Conservation (phyloP, 2,329 filamentous ascomycete species). For the Ophiostoma triangulosporum region DNA sequence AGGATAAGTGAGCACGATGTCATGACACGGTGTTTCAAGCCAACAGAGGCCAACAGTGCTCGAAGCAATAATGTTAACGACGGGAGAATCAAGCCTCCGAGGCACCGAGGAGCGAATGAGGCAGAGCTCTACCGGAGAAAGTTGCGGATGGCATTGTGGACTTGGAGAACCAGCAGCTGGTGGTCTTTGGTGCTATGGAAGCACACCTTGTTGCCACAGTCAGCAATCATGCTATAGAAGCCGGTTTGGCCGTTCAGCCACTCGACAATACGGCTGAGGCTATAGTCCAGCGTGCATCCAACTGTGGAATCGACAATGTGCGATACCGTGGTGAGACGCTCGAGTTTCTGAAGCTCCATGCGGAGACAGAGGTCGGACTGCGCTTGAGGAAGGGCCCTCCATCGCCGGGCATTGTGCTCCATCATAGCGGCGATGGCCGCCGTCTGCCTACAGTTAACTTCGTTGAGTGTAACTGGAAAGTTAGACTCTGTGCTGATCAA, state of each 20-base stretch:
- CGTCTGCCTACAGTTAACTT: not conserved
- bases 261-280: not conserved
- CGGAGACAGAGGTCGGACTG: not conserved
- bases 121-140: not conserved
- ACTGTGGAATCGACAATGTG: not conserved
- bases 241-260: not conserved
- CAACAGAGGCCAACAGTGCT: too few relatives aligned
- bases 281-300: not conserved
- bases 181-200: not conserved
- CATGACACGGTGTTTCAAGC: too few relatives aligned
- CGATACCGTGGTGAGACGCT: not conserved
- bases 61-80: too few relatives aligned
- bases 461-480: not conserved
- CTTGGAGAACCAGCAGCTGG: not conserved
- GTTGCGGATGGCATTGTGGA: not conserved
- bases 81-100: too few relatives aligned
- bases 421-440: not conserved
- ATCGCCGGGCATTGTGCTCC: not conserved
- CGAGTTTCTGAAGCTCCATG: not conserved
- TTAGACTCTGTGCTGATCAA: not conserved
- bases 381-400: not conserved
- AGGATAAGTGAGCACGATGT: too few relatives aligned
- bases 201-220: not conserved
- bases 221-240: not conserved
- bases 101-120: too few relatives aligned